These are phyloP conservation scores for Colletotrichum lentis DNA, from an alignment of 2,329 filamentous ascomycete genomes.

Conservation along the genomic window DNA sequence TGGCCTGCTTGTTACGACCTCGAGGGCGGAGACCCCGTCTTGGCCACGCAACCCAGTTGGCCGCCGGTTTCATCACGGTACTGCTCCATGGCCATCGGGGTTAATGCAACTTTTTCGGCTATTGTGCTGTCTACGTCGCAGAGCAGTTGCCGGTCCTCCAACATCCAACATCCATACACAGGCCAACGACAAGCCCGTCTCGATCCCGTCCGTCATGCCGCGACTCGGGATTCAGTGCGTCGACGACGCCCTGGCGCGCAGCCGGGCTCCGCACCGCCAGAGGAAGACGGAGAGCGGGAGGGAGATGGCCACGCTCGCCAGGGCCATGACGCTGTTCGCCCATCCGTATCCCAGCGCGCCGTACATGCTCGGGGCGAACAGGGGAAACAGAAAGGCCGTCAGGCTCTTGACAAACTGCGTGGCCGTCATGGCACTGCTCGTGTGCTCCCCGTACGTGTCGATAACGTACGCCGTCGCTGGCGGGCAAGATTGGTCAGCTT, in stretches of 20 bases:
- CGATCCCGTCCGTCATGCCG: neutral
- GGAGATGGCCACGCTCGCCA: constrained; percentile 48
- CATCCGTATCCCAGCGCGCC: constrained; percentile 49
- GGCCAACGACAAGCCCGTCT: neutral
- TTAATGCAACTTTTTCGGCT: too few relatives aligned
- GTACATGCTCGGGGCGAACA: constrained; percentile 58
- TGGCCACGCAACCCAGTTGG: too few relatives aligned
- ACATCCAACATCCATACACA: neutral
- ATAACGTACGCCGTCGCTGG: constrained; percentile 51
- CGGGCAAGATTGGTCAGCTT: neutral
- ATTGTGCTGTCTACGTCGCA: too few relatives aligned
- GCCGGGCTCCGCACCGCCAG: constrained; percentile 51
- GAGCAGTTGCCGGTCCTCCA: neutral
- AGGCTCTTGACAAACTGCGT: constrained; percentile 55
- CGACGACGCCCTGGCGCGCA: constrained; percentile 42
- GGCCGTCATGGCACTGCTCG: constrained; percentile 57
- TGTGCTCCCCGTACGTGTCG: constrained; percentile 56
- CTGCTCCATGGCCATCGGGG: neutral
- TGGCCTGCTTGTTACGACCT: too few relatives aligned
- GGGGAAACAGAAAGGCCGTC: constrained; percentile 57
- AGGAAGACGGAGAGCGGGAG: constrained; percentile 50
- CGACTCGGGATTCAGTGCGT: neutral
- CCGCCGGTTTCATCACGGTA: too few relatives aligned
- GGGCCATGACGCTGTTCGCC: constrained; percentile 51
- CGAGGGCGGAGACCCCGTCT: too few relatives aligned